phyloP scores from a whole-genome alignment of 805 yeast genomes.

The Ogataea degrootiae region DNA sequence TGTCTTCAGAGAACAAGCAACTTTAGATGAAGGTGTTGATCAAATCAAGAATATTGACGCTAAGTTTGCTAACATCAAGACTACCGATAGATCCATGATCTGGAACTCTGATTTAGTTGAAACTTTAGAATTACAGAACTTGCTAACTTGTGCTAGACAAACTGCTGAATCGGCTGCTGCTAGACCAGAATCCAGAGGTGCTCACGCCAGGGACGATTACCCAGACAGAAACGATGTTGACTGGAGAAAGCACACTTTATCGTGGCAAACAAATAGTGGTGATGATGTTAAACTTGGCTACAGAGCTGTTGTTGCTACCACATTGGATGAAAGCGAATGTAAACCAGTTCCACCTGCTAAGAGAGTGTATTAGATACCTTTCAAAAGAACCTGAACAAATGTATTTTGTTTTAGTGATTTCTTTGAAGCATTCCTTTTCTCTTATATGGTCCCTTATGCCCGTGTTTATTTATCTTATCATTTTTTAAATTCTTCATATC shows the following conservation, averaged over 20 bases:
- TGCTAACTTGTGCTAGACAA: conserved; percentile 95
- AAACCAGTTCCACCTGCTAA: conserved; percentile 95
- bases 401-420: no score
- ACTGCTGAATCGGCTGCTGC: conserved; percentile 93
- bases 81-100: conserved; percentile 95
- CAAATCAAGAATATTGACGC: conserved; percentile 73
- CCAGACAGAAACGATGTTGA: conserved; percentile 92
- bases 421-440: no score
- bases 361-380: conserved; percentile 69
- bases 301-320: conserved; percentile 77
- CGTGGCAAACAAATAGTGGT: conserved; percentile 78
- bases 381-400: no score
- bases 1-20: conserved; percentile 90
- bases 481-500: background rate
- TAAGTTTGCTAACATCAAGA: conserved; percentile 69
- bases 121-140: conserved; percentile 92
- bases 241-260: conserved; percentile 97
- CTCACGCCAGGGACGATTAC: conserved; percentile 97
- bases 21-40: conserved; percentile 86
- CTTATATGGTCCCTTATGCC: background rate
- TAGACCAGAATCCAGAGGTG: conserved; percentile 97
- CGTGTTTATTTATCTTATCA: background rate
- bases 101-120: conserved; percentile 98
- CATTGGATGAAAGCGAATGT: conserved; percentile 90
- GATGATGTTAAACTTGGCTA: conserved; percentile 70